These are phyloP conservation scores for Dictyostelium capitatum DNA, from an alignment of 78 protist species.

Conservation along the genomic window DNA sequence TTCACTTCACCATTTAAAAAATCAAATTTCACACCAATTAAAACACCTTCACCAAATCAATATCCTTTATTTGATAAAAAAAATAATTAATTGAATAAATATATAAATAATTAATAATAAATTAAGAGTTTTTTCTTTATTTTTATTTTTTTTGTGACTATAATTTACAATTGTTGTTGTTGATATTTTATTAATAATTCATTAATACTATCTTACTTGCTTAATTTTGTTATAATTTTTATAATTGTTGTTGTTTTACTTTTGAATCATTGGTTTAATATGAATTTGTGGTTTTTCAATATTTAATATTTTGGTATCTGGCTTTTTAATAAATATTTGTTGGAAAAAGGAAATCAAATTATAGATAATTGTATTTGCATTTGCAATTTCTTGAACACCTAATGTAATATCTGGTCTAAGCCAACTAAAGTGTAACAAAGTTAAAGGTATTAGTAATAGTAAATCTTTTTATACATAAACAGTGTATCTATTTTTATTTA, in stretches of 20 bases:
- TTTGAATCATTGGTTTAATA: constrained; percentile 19
- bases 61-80: not conserved
- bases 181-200: no score
- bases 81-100: not conserved
- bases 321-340: constrained; percentile 33
- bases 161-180: no score
- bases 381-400: constrained; percentile 39
- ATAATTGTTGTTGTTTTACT: not conserved
- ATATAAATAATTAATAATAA: no score
- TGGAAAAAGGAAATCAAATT: constrained; percentile 39
- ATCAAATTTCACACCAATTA: no score
- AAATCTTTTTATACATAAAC: no score
- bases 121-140: no score
- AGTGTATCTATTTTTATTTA: no score
- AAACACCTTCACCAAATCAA: not conserved
- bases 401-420: constrained; percentile 41
- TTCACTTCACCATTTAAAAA: not conserved
- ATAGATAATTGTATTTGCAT: constrained; percentile 52
- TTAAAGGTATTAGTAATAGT: not conserved
- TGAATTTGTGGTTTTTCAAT: not conserved
- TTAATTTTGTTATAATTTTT: not conserved
- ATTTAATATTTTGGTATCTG: not conserved
- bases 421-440: no score
- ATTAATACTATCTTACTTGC: no score
- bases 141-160: no score